A percentile compares a stretch with the other conserved stretches of the same genome.
Conservation (phyloP, 495 filamentous ascomycete genomes). For the Podospora didyma region DNA sequence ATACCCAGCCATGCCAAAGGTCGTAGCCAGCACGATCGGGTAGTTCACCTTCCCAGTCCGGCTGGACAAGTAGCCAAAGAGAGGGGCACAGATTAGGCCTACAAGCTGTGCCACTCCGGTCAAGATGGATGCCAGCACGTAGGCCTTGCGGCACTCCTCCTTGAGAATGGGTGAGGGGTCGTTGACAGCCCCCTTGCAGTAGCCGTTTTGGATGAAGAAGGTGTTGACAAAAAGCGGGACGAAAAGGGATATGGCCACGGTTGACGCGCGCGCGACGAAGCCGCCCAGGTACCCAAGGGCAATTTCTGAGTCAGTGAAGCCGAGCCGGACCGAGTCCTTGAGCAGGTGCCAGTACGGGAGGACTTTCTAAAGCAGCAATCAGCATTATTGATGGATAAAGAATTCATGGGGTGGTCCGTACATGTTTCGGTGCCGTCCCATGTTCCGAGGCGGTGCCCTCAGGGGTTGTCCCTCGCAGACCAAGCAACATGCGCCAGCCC, state of each 20-base stretch:
- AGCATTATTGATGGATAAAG: no score
- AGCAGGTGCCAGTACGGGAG: constrained; percentile 52
- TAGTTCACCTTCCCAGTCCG: constrained; percentile 58
- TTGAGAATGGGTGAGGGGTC: constrained; percentile 66
- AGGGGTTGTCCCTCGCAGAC: constrained; percentile 20
- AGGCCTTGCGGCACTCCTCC: constrained; percentile 74
- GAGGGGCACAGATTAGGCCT: constrained; percentile 77
- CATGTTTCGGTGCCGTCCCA: constrained; percentile 5
- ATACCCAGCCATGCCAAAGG: constrained; percentile 74
- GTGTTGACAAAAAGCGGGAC: constrained; percentile 87
- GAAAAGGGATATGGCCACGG: constrained; percentile 90
- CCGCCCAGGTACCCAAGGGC: constrained; percentile 86
- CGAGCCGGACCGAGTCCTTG: constrained; percentile 64
- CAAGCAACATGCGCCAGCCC: constrained; percentile 54
- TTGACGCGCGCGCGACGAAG: constrained; percentile 93
- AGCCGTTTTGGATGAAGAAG: constrained; percentile 78
- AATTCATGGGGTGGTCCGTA: constrained; percentile 1
- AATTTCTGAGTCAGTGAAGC: constrained; percentile 69
- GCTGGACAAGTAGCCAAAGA: constrained; percentile 78
- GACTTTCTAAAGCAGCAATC: no score
- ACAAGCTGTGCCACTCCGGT: constrained; percentile 85
- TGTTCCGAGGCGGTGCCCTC: constrained; percentile 11
- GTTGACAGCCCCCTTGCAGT: constrained; percentile 61
- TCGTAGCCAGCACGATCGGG: constrained; percentile 67
- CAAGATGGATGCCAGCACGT: constrained; percentile 76